phyloP scores from a whole-genome alignment of 495 filamentous ascomycete species.

The Tetracladium setigerum region DNA sequence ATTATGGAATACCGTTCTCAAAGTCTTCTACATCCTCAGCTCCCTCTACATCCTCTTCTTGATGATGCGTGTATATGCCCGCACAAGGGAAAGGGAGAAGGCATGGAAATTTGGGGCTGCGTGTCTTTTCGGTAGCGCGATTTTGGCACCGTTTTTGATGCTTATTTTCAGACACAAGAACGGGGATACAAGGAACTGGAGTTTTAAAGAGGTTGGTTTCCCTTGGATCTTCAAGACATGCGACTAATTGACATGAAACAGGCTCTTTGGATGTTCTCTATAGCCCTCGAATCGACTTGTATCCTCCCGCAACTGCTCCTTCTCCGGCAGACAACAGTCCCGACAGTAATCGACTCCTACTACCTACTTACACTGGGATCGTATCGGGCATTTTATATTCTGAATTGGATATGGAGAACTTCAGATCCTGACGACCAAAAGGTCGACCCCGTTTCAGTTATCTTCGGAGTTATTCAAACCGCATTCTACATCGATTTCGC shows the following conservation, averaged over 20 bases:
- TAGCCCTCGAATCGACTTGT: constrained; percentile 83
- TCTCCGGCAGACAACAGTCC: constrained; percentile 87
- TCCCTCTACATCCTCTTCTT: constrained; percentile 82
- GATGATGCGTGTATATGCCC: constrained; percentile 80
- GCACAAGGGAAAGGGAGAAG: constrained; percentile 81
- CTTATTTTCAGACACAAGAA: constrained; percentile 48
- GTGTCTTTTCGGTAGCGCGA: constrained; percentile 49
- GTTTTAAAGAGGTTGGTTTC: constrained; percentile 34
- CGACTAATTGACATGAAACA: constrained; percentile 23
- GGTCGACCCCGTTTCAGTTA: constrained; percentile 63
- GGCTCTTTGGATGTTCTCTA: constrained; percentile 77
- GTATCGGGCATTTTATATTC: constrained; percentile 84
- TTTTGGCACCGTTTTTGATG: constrained; percentile 59
- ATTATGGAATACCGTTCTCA: constrained; percentile 65
- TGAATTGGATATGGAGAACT: constrained; percentile 80
- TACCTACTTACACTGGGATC: constrained; percentile 84
- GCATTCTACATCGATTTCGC: constrained; percentile 89
- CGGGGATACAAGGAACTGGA: constrained; percentile 25
- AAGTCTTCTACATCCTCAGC: constrained; percentile 78
- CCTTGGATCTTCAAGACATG: background rate
- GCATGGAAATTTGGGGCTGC: constrained; percentile 79
- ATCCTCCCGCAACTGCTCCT: constrained; percentile 88
- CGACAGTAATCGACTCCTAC: constrained; percentile 92
- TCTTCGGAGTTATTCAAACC: constrained; percentile 88
- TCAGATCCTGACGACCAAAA: constrained; percentile 44